Conservation (phyloP, 805 yeast species). For the Yueomyces sinensis region DNA sequence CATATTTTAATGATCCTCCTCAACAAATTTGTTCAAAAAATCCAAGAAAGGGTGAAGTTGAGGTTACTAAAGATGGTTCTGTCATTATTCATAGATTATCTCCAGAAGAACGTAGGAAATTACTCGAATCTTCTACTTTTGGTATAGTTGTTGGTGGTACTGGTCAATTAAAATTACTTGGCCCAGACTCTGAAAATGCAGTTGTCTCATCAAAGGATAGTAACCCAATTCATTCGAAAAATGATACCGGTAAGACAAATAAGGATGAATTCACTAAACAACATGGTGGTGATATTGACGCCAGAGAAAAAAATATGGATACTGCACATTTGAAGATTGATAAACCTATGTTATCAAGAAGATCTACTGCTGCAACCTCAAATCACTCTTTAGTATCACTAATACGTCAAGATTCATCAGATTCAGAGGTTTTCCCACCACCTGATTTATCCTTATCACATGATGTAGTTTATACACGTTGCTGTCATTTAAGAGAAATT, state of each 20-base stretch:
- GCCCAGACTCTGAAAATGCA: constrained; percentile 15
- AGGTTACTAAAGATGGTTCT: constrained; percentile 38
- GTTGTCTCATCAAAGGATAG: background rate
- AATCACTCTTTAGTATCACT: constrained; percentile 16
- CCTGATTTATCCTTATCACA: constrained; percentile 27
- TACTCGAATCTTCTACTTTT: constrained; percentile 34
- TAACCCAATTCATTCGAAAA: background rate
- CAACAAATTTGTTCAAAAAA: constrained; percentile 76
- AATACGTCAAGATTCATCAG: constrained; percentile 6
- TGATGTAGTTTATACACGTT: constrained; percentile 75
- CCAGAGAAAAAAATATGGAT: constrained; percentile 11
- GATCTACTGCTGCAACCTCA: constrained; percentile 15
- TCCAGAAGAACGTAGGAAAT: constrained; percentile 38
- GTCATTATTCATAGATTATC: constrained; percentile 43
- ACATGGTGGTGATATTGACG: constrained; percentile 28
- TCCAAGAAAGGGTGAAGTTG: constrained; percentile 77
- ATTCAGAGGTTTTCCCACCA: constrained; percentile 21
- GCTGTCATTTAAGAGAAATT: constrained; percentile 86
- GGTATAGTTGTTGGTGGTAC: constrained; percentile 75
- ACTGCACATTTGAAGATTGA: constrained; percentile 29
- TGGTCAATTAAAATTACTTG: constrained; percentile 42
- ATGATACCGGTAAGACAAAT: background rate
- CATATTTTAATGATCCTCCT: constrained; percentile 72
- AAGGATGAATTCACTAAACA: constrained; percentile 3
- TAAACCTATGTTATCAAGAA: constrained; percentile 31